These are phyloP conservation scores for Globisporangium uncinulatum DNA, from an alignment of 352 stramenopile species.

Conservation along the genomic window DNA sequence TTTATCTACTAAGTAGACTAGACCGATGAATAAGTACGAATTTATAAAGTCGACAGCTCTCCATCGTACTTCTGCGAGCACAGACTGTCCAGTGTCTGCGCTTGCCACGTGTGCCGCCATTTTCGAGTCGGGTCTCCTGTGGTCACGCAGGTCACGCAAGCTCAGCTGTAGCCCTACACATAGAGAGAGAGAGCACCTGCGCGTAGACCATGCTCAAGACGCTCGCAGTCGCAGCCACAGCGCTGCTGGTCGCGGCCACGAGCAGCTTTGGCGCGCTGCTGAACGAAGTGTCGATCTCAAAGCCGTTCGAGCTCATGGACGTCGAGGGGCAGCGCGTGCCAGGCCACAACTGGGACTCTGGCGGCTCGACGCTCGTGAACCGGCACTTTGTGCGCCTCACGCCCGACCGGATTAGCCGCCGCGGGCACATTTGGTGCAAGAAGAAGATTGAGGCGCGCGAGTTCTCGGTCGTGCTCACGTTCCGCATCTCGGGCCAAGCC, in stretches of 20 bases:
- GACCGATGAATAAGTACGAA: background rate
- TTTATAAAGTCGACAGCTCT: background rate
- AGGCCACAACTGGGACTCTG: conserved; percentile 48
- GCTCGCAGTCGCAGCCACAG: conserved; percentile 17
- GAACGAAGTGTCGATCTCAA: conserved; percentile 59
- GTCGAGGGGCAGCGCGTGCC: conserved; percentile 51
- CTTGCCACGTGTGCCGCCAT: conserved; percentile 1
- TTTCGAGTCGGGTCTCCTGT: conserved; percentile 1
- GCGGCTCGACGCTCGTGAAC: conserved; percentile 63
- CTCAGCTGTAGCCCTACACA: too few relatives aligned
- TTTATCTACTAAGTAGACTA: too few relatives aligned
- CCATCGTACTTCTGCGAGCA: background rate
- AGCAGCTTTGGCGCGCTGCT: conserved; percentile 27
- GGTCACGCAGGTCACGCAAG: background rate
- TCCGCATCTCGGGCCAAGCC: conserved; percentile 79
- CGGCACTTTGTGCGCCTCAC: conserved; percentile 79
- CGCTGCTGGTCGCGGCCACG: conserved; percentile 9
- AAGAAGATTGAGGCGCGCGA: conserved; percentile 50
- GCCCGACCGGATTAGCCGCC: conserved; percentile 73
- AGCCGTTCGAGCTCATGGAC: conserved; percentile 75
- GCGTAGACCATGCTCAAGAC: conserved; percentile 10
- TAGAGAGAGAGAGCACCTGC: too few relatives aligned
- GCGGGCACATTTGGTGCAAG: conserved; percentile 70
- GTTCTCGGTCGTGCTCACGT: conserved; percentile 75
- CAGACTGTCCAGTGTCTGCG: background rate